A percentile compares a stretch with the other conserved stretches of the same genome.
Conservation (phyloP, 495 filamentous ascomycete genomes). For the Platismatia glauca region DNA sequence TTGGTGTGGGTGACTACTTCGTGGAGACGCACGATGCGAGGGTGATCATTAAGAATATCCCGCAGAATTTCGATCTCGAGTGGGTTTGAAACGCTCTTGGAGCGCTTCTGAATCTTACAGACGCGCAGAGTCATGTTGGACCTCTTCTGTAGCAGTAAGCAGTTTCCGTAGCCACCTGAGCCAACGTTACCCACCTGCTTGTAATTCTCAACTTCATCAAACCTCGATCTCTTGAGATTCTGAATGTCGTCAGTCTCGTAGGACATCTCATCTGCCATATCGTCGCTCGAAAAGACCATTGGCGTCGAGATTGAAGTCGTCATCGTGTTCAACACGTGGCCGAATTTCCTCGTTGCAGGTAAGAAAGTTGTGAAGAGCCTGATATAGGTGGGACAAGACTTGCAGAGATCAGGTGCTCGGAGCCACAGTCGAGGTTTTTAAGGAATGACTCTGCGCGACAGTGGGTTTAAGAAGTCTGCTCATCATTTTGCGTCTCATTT, state of each 20-base stretch:
- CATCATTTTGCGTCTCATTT: neutral
- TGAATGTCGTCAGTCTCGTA: neutral
- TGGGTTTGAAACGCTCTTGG: neutral
- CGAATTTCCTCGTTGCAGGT: neutral
- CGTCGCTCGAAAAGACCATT: neutral
- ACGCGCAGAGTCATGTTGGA: conserved; percentile 10
- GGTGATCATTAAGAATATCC: conserved; percentile 11
- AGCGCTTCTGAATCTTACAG: conserved; percentile 6
- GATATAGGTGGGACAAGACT: neutral
- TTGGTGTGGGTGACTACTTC: neutral
- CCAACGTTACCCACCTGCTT: conserved; percentile 6
- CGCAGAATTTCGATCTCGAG: conserved; percentile 13
- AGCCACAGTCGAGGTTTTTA: neutral
- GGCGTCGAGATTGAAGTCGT: neutral
- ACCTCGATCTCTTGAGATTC: conserved; percentile 7
- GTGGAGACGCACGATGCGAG: conserved; percentile 12
- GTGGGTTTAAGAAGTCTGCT: neutral
- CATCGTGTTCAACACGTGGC: neutral
- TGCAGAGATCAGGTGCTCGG: neutral
- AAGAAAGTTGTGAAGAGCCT: neutral
- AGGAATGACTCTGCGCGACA: neutral
- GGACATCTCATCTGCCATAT: neutral
- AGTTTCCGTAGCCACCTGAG: conserved; percentile 10
- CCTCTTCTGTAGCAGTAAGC: conserved; percentile 9
- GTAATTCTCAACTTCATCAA: conserved; percentile 4